Base-by-base conservation (phyloP, 805 yeast species). In the Starmerella ratchasimensis region DNA sequence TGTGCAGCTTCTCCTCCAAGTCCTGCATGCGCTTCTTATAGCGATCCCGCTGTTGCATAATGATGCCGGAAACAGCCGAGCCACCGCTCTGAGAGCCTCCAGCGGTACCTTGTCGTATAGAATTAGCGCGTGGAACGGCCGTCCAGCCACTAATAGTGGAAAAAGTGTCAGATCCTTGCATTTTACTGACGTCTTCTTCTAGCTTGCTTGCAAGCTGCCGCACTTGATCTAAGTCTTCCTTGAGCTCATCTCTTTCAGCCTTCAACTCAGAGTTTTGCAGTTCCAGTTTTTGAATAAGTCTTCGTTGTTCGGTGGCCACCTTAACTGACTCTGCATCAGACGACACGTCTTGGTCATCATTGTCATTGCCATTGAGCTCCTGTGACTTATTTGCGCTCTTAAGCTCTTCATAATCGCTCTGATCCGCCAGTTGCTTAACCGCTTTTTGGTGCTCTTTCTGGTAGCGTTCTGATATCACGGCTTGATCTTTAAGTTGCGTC, bases 1-100 rank as follows among this genome's bases (percentile, higher is more conserved):
- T 71, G 55, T 80, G 74, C 27, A 76, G 51, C 50, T 83, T 93
- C 39, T 79, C 79, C 56, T 88, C 97, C 38, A 90, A 66, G 54
- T 82, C 94, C 40, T 70, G 71, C 51, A 79, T 82, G 38, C 83
- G 69, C n/a, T 72, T 69, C 50, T 93, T 74, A 64, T 86, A 84
- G 45, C 98, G 65, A 57, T 88, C 98, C 56, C 98, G 74, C 61
- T 88, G 98, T 53, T 88, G 86, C 11, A 95, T 84, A 21, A 90
- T 73, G 37, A 88, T 83, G 1, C 93, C 93, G 35, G 88, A 30
- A 5, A 46, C 45, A 11, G 48, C 41, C 20, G 13, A 2, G 29
- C 45, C 19, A 31, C 38, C 48, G 27, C 37, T 33, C 30, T 42
- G 9, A 36, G 60, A n/a, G 62, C 62, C 14, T 4, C 15, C 8